Conservation (phyloP, 1,284 basidiomycete species). For the Sporisorium scitamineum region DNA sequence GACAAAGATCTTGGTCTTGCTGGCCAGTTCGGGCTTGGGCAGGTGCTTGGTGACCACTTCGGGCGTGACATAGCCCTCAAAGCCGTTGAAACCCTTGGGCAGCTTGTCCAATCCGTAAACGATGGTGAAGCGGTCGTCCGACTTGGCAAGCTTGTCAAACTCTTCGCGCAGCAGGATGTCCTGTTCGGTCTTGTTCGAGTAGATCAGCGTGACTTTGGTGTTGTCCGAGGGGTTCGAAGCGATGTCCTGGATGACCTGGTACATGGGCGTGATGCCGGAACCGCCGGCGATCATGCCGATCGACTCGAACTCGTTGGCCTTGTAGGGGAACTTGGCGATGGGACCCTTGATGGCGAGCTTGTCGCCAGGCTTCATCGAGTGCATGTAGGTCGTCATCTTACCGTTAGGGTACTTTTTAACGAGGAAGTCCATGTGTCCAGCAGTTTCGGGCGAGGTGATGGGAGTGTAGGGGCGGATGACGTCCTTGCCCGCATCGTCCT, state of each 20-base stretch:
- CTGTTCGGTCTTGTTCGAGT: constrained; percentile 87
- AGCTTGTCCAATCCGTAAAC: constrained; percentile 89
- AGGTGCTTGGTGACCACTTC: constrained; percentile 81
- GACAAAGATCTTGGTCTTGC: constrained; percentile 88
- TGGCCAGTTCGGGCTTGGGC: constrained; percentile 75
- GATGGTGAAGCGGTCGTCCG: constrained; percentile 76
- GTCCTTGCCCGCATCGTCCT: constrained; percentile 85
- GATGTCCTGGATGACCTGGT: constrained; percentile 69
- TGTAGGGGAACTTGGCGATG: constrained; percentile 67
- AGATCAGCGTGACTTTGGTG: constrained; percentile 93
- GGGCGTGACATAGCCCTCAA: constrained; percentile 74
- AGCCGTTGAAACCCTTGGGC: constrained; percentile 74
- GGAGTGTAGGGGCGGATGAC: constrained; percentile 77
- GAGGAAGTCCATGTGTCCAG: constrained; percentile 74
- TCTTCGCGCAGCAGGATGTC: constrained; percentile 90
- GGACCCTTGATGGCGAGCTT: constrained; percentile 83
- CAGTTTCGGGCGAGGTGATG: constrained; percentile 56
- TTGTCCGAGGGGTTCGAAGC: constrained; percentile 78
- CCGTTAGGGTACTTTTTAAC: constrained; percentile 77
- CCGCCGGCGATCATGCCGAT: constrained; percentile 92
- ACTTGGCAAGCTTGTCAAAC: constrained; percentile 74
- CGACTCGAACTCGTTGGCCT: constrained; percentile 72
- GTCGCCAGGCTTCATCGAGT: constrained; percentile 79
- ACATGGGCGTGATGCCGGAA: constrained; percentile 75
- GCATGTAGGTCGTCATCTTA: constrained; percentile 70